Conservation (phyloP, 1,284 basidiomycete species). For the Irpex rosettiformis region DNA sequence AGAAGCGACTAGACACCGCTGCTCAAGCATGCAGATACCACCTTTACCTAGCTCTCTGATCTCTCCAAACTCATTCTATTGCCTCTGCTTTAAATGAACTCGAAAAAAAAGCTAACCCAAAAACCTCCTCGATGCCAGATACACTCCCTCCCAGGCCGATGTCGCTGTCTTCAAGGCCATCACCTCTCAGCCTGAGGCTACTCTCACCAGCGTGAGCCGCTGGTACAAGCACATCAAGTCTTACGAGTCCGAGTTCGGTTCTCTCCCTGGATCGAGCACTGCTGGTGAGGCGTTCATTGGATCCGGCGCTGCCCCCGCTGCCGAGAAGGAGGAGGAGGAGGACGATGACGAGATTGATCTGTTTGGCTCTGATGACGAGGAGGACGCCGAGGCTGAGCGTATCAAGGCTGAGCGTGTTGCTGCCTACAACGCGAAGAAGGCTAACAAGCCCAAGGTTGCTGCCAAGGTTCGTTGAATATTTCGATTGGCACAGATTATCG, state of each 20-base stretch:
- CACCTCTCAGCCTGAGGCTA: constrained; percentile 59
- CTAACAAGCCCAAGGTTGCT: constrained; percentile 82
- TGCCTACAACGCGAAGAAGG: constrained; percentile 93
- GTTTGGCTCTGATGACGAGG: constrained; percentile 89
- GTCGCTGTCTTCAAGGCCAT: constrained; percentile 89
- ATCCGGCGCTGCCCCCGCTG: constrained; percentile 33
- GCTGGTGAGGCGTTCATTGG: constrained; percentile 76
- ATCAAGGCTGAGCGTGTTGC: constrained; percentile 96
- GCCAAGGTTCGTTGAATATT: constrained; percentile 77
- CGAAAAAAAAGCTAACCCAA: constrained; percentile 14
- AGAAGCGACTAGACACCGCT: constrained; percentile 98
- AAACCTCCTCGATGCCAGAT: constrained; percentile 53
- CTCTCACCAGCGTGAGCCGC: constrained; percentile 79
- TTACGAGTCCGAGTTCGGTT: constrained; percentile 74
- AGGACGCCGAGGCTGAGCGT: constrained; percentile 90
- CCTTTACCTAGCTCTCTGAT: constrained; percentile 87
- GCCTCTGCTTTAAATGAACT: constrained; percentile 8
- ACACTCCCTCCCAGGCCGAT: constrained; percentile 95
- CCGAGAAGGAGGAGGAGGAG: constrained; percentile 74
- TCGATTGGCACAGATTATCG: constrained; percentile 5
- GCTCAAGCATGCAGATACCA: constrained; percentile 74
- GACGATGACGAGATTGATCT: constrained; percentile 94
- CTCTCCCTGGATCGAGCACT: constrained; percentile 82
- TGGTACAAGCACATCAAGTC: constrained; percentile 97
- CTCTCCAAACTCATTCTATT: constrained; percentile 57